Base-by-base conservation (phyloP, 768 basidiomycete genomes). In the Boletus sensibilis region DNA sequence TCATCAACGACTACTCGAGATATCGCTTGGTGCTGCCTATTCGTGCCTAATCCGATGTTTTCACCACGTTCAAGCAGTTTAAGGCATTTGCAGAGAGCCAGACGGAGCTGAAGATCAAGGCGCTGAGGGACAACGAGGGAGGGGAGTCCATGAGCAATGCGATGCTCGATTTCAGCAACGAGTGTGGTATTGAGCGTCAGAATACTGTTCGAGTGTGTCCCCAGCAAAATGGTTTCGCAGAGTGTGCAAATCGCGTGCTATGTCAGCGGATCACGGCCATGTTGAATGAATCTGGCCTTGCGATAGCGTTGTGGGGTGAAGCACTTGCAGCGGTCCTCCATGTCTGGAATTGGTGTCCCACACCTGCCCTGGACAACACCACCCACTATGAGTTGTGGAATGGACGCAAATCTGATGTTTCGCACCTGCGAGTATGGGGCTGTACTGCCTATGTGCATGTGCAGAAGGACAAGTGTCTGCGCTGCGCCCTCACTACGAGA, bases 51-150 rank as follows among this genome's bases (percentile, higher is more conserved):
- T 58, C 52, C 2, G 62, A 70, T 5, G 39, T 62, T 2, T 68
- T 71, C 27, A 49, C 44, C 5, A 60, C 60, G 0, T 73, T 73
- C 56, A 64, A 68, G 56, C 25, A 48, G 10, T 74, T 63, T 61
- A 70, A 74, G 35, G 64, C 70, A 11, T 66, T 55, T 48, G 66
- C 66, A 39, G 68, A 75, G 62, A 72, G 61, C 37, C 55, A 69
- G 46, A 56, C 37, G 3, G 57, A 56, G 38, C 8, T 23, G 1
- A 50, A 51, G 18, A 50, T 71, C 41, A 63, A 64, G 38, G 49
- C 29, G 11, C 45, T 69, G n/a, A 39, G 59, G 14, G 63, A 69
- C 18, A 68, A 74, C 58, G 50, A 68, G 46, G 69, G 71, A 16
- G 70, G 70, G 0, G 68, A 74, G 56, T 74, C 67, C 43, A 71